Evolutionary conservation across 2,329 filamentous ascomycete species (phyloP), one percentile per base, ranked within the genome.

Genomic region (Fusarium torulosum): DNA sequence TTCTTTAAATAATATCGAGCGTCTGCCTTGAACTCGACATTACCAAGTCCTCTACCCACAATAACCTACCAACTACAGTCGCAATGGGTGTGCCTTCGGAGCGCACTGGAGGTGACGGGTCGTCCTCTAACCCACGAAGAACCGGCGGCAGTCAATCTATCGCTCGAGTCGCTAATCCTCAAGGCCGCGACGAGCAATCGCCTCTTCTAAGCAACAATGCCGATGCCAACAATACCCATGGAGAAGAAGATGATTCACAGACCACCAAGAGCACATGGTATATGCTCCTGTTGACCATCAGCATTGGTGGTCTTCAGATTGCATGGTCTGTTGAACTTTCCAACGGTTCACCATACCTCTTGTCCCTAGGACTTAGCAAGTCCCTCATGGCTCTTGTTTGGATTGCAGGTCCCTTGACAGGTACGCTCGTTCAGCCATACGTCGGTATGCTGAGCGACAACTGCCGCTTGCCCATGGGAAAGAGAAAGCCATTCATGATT

Each of bases 261-360:
- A 84, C 86, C 62, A 90, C 91, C 23, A 97, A 94, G 84, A 94
- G 91, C 78, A 82, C 90, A 44, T 93, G 90, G 89, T 97, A 97
- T 78, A 83, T 98, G 72, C 87, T 96, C 70, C 82, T 97, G 65
- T 82, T 98, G 78, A 97, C 95, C 8, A 84, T 97, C 64, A 90
- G 92, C 75, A 92, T 97, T 70, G 93, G 93, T 62, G 95, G 93
- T 23, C 83, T 98, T 65, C 95, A 98, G 80, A 91, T 98, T 71
- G 94, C 95, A 27, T 98, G 95, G 95, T 94, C 94, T 2, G 94
- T 97, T 41, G 95, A 98, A 79, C 84, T 97, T 41, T 97, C 94
- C 53, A 95, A 97, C 81, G 94, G 94, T 72, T 97, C 95, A 53
- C 92, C 92, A 7, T 96, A 91, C 75, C 82, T 96, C 40, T 82